A percentile compares a stretch with the other conserved stretches of the same genome.
Conservation (phyloP, 768 basidiomycete species). For the Podaxis pistillaris region DNA sequence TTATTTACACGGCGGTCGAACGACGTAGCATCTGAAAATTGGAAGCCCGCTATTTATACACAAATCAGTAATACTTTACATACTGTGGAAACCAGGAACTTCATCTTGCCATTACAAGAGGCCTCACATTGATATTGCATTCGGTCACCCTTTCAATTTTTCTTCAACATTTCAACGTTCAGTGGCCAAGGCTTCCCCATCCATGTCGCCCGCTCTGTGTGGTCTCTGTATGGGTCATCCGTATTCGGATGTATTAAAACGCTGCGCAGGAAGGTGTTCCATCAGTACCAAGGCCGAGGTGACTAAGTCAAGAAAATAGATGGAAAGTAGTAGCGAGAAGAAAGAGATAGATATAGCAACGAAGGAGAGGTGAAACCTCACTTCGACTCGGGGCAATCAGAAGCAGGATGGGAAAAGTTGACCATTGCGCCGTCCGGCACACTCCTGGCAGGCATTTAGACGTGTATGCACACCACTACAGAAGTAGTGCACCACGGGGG, state of each 20-base stretch:
- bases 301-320: background rate
- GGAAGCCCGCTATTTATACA: background rate
- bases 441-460: background rate
- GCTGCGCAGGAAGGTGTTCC: conserved; percentile 29
- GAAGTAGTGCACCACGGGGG: background rate
- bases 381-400: background rate
- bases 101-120: background rate
- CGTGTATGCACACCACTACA: background rate
- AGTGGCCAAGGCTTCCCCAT: conserved; percentile 65
- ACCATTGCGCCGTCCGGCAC: background rate
- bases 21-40: too few relatives aligned
- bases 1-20: too few relatives aligned
- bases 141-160: background rate
- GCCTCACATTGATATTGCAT: background rate
- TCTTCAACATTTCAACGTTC: conserved; percentile 37
- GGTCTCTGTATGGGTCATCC: conserved; percentile 50
- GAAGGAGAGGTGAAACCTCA: background rate
- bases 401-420: background rate
- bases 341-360: background rate
- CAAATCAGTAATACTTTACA: background rate
- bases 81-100: background rate
- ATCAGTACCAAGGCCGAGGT: background rate
- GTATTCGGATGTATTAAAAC: conserved; percentile 76
- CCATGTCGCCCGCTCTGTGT: conserved; percentile 64
- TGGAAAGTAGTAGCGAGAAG: background rate